A percentile compares a stretch with the other conserved stretches of the same genome.
These are phyloP conservation scores for Platanus orientalis DNA, from an alignment of 164 flowering plant species.

Conservation along the genomic window DNA sequence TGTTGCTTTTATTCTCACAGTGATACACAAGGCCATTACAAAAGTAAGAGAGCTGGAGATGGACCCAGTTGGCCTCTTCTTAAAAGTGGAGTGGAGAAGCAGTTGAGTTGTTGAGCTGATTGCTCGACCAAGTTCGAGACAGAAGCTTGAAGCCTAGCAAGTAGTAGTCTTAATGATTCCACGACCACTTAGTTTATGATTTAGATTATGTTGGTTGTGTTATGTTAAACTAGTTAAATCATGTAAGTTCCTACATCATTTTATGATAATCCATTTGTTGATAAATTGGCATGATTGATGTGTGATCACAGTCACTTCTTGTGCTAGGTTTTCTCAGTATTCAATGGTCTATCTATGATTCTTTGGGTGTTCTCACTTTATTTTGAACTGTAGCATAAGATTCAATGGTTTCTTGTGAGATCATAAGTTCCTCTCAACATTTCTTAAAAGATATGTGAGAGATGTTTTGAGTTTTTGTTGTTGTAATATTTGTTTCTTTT, in stretches of 20 bases:
- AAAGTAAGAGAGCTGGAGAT: constrained; percentile 36
- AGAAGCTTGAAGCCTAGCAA: constrained; percentile 43
- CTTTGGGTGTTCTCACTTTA: not conserved
- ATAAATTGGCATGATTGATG: too few relatives aligned
- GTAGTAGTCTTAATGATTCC: constrained; percentile 29
- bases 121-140: constrained; percentile 46
- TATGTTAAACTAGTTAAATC: too few relatives aligned
- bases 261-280: too few relatives aligned
- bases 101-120: constrained; percentile 49
- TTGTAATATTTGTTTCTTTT: constrained; percentile 3
- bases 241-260: too few relatives aligned
- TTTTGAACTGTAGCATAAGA: too few relatives aligned
- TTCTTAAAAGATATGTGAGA: not conserved
- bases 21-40: constrained; percentile 34
- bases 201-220: too few relatives aligned
- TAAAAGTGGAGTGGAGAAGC: constrained; percentile 35
- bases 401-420: not conserved
- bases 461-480: not conserved
- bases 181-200: constrained; percentile 15
- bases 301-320: too few relatives aligned
- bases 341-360: not conserved
- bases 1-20: constrained; percentile 17
- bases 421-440: not conserved
- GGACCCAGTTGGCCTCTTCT: constrained; percentile 29
- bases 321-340: too few relatives aligned